These are phyloP conservation scores for Bothriochloa decipiens DNA, from an alignment of 176 grass and related monocot genomes.

Conservation along the genomic window DNA sequence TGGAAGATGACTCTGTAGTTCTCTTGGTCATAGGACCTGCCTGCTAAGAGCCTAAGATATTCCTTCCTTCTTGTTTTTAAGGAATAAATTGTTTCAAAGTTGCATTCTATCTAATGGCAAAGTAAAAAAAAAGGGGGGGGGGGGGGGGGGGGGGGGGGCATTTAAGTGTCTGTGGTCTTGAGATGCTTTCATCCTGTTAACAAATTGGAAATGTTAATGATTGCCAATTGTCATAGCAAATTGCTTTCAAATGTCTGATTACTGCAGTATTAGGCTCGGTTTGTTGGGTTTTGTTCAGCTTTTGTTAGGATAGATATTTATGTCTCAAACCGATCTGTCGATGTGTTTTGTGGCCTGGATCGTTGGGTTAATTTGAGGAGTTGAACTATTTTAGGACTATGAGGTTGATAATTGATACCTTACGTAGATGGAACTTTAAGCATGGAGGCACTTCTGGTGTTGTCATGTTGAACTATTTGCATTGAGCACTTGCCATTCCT, in stretches of 20 bases:
- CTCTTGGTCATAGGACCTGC: conserved; percentile 12
- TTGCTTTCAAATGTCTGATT: not conserved
- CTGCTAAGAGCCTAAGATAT: conserved; percentile 21
- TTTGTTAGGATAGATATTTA: not conserved
- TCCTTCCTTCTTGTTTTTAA: not conserved
- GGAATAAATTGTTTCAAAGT: not conserved
- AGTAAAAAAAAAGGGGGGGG: no score
- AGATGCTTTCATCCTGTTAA: no score
- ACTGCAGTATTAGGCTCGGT: not conserved
- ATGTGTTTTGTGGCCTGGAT: conserved; percentile 22
- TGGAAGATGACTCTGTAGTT: conserved; percentile 9
- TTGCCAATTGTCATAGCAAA: not conserved
- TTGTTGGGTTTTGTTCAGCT: not conserved
- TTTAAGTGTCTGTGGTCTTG: not conserved
- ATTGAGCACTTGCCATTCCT: not conserved
- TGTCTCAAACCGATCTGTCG: not conserved
- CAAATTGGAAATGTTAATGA: no score
- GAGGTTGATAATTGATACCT: conserved; percentile 27
- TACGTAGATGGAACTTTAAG: conserved; percentile 21
- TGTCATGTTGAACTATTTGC: not conserved
- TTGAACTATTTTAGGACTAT: conserved; percentile 7
- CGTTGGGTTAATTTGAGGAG: not conserved
- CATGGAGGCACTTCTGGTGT: not conserved
- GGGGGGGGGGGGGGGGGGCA: no score
- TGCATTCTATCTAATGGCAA: no score